Conservation (phyloP, 2,329 filamentous ascomycete genomes). For the Colletotrichum sp. region DNA sequence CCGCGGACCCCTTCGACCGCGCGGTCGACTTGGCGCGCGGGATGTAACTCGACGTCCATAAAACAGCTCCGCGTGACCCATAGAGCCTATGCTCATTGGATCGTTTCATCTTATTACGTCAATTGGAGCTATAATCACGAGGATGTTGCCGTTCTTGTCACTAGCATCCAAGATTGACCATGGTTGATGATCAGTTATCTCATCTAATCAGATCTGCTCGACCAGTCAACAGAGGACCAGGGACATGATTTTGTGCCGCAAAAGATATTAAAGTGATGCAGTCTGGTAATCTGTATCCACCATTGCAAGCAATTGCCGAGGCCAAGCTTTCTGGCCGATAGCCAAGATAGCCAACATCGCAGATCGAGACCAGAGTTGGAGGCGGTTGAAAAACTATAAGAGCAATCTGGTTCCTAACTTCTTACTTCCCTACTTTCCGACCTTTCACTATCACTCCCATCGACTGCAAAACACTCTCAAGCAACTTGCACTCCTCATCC, state of each 20-base stretch:
- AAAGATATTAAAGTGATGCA: background rate
- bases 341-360: background rate
- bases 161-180: background rate
- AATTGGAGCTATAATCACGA: too few species aligned
- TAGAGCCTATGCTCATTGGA: background rate
- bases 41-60: background rate
- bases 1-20: background rate
- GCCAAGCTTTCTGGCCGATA: background rate
- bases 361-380: background rate
- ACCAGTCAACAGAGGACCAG: background rate
- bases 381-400: background rate
- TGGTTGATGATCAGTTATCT: background rate
- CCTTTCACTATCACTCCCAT: background rate
- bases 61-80: background rate
- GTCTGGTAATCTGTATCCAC: background rate
- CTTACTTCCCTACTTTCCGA: rapidly evolving
- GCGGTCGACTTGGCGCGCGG: background rate
- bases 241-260: background rate
- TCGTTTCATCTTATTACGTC: background rate
- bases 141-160: too few species aligned
- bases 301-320: background rate
- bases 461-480: background rate
- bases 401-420: background rate
- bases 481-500: background rate
- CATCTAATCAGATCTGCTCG: background rate